Evolutionary conservation across 306 rosid species (phyloP).

Genomic region (Coriaria nepalensis): DNA sequence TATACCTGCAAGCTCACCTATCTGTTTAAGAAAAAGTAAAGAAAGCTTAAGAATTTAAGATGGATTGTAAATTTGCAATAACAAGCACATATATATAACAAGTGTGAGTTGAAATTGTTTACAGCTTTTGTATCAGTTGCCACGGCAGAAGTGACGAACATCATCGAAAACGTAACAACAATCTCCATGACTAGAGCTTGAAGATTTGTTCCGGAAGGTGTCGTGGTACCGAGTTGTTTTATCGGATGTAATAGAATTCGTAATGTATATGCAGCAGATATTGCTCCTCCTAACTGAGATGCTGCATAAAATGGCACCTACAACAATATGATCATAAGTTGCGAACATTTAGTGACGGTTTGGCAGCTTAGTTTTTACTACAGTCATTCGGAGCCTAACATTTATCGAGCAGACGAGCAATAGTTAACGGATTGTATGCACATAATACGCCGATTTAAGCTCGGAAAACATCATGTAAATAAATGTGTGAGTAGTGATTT

Average conservation of each 20-base stretch:
- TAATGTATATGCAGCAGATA: constrained; percentile 56
- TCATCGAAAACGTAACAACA: constrained; percentile 54
- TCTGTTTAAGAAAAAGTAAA: constrained; percentile 18
- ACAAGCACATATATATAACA: too few relatives aligned
- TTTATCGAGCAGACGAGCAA: too few relatives aligned
- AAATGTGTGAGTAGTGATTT: too few relatives aligned
- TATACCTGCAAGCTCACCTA: constrained; percentile 53
- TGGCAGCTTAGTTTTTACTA: too few relatives aligned
- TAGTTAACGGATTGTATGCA: too few relatives aligned
- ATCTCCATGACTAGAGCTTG: constrained; percentile 65
- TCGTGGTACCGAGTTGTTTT: constrained; percentile 36
- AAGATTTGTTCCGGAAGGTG: constrained; percentile 40
- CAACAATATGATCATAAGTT: background rate
- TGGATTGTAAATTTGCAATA: background rate
- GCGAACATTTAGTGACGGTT: too few relatives aligned
- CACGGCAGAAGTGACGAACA: constrained; percentile 57
- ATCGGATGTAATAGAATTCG: constrained; percentile 34
- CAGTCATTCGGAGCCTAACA: too few relatives aligned
- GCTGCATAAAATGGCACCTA: constrained; percentile 68
- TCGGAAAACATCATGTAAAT: too few relatives aligned
- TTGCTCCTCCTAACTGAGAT: constrained; percentile 62
- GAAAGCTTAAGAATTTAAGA: background rate
- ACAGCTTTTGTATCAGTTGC: constrained; percentile 72
- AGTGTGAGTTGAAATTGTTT: background rate
- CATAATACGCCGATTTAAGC: too few relatives aligned